phyloP scores from a whole-genome alignment of 805 yeast species.

The Pichia gijzeniarum region DNA sequence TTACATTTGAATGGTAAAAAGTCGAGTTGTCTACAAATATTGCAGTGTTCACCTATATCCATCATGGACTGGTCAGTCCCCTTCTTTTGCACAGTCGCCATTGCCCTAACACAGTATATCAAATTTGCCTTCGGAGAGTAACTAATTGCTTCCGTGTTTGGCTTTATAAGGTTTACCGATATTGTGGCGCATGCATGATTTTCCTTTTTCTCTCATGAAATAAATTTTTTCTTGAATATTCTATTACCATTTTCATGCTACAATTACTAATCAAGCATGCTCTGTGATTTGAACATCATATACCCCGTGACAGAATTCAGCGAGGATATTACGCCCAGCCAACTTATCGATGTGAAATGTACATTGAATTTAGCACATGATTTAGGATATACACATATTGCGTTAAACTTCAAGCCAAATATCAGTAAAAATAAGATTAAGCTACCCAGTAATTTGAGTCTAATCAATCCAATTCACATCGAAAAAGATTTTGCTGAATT shows the following conservation, averaged over 20 bases:
- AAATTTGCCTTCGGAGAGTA: background rate
- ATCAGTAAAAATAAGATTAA: conserved; percentile 42
- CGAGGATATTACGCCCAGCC: conserved; percentile 34
- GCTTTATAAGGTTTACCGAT: no score
- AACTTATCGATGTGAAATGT: conserved; percentile 40
- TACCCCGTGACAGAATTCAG: conserved; percentile 58
- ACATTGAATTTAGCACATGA: conserved; percentile 47
- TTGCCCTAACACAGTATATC: background rate
- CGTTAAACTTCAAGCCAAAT: conserved; percentile 49
- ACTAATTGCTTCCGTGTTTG: background rate
- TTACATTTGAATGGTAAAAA: conserved; percentile 53
- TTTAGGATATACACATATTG: conserved; percentile 71
- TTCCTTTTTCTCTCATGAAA: no score
- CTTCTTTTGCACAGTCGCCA: background rate
- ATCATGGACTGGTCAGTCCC: conserved; percentile 33
- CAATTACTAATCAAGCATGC: conserved; percentile 26
- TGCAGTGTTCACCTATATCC: conserved; percentile 55
- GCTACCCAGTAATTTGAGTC: conserved; percentile 41
- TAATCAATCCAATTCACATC: conserved; percentile 37
- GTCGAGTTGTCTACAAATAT: conserved; percentile 45
- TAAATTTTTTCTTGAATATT: conserved; percentile 5
- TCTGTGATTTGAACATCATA: conserved; percentile 63
- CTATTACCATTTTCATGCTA: background rate
- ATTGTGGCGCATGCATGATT: no score
- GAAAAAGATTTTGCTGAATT: conserved; percentile 29